Evolutionary conservation across 257 asterid species (phyloP).

Genomic region (Ophiorrhiza pumila): DNA sequence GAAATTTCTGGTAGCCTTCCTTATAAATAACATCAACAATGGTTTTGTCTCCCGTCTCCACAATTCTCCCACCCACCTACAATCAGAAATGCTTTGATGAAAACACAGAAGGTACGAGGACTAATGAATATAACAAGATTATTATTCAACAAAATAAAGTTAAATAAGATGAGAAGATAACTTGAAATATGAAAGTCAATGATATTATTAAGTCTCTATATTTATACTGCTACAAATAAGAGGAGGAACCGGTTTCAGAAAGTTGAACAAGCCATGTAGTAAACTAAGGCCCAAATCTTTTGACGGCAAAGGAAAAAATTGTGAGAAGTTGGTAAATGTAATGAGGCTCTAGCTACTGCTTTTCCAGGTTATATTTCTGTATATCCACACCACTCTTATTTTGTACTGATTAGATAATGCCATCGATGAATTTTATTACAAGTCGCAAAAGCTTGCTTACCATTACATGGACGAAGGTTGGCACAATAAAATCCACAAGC

Average conservation of each 20-base stretch:
- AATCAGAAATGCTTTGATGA: constrained; percentile 1
- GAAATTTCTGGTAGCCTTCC: constrained; percentile 78
- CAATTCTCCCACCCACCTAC: constrained; percentile 88
- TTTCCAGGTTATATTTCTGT: neutral
- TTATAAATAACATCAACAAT: constrained; percentile 66
- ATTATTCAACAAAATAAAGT: neutral
- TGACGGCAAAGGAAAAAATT: neutral
- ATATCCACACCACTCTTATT: neutral
- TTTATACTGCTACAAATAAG: too few species aligned
- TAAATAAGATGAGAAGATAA: neutral
- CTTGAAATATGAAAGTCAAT: neutral
- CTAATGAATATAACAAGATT: neutral
- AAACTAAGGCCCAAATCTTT: too few species aligned
- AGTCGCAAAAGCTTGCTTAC: constrained; percentile 42
- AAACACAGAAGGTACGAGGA: neutral
- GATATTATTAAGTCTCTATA: neutral
- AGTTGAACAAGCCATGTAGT: neutral
- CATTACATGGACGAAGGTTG: constrained; percentile 81
- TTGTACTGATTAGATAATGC: neutral
- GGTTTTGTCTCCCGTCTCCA: constrained; percentile 81
- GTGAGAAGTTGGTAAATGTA: neutral
- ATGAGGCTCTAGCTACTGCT: neutral
- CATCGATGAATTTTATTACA: neutral
- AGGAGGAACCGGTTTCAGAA: neutral
- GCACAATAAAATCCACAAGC: constrained; percentile 82